phyloP scores from a whole-genome alignment of 805 yeast genomes.

The Zygosaccharomyces gambellarensis region DNA sequence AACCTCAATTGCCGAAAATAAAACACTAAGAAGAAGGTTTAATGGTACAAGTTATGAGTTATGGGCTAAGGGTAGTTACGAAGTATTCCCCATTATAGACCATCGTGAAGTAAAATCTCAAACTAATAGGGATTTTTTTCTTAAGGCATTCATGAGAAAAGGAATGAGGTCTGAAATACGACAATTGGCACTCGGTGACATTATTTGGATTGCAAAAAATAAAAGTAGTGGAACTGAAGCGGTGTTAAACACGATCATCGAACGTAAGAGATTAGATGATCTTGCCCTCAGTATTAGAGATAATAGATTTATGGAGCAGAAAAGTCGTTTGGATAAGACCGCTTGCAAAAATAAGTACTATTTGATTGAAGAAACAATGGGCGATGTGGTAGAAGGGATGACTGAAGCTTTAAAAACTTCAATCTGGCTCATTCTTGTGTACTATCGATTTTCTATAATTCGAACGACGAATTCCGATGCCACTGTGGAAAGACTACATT shows the following conservation, averaged over 20 bases:
- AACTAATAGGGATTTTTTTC: conserved; percentile 66
- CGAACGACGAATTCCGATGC: conserved; percentile 69
- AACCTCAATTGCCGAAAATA: neutral
- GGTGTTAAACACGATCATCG: conserved; percentile 77
- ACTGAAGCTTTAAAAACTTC: conserved; percentile 71
- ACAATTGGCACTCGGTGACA: conserved; percentile 79
- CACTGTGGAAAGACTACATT: conserved; percentile 45
- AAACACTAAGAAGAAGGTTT: conserved; percentile 21
- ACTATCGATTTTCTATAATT: conserved; percentile 60
- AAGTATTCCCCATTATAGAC: conserved; percentile 62
- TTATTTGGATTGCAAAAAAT: conserved; percentile 80
- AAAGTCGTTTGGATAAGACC: conserved; percentile 63
- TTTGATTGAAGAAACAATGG: conserved; percentile 68
- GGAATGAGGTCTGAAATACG: conserved; percentile 50
- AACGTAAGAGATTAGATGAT: conserved; percentile 86
- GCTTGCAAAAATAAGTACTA: conserved; percentile 67
- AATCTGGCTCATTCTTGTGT: conserved; percentile 62
- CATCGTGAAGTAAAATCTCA: conserved; percentile 74
- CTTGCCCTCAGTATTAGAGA: conserved; percentile 76
- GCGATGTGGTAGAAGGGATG: conserved; percentile 41
- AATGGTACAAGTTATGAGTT: conserved; percentile 27
- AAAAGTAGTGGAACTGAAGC: conserved; percentile 53
- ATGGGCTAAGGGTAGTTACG: conserved; percentile 63
- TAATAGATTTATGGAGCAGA: conserved; percentile 87
- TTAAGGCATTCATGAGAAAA: conserved; percentile 43